Conservation (phyloP, 257 asterid genomes). For the Anisodus acutangulus region DNA sequence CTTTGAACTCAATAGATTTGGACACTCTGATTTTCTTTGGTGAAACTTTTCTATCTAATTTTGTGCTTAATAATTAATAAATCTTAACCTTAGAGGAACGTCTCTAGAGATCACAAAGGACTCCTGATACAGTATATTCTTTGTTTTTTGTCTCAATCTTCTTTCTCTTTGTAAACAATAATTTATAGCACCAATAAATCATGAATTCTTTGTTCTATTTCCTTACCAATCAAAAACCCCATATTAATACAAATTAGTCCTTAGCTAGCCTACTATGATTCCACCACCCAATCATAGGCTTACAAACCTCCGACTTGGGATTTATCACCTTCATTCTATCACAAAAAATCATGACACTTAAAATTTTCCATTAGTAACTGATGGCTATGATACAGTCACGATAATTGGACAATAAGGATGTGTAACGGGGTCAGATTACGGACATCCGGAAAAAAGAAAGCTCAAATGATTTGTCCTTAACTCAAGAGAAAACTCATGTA, state of each 20-base stretch:
- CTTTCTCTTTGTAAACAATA: constrained; percentile 1
- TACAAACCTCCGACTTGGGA: not conserved
- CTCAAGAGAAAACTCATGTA: not conserved
- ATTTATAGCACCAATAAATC: not conserved
- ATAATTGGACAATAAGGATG: not conserved
- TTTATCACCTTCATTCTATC: not conserved
- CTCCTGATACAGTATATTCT: not conserved
- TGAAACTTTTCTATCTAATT: constrained; percentile 10
- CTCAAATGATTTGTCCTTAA: not conserved
- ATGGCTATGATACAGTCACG: not conserved
- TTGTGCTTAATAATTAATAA: not conserved
- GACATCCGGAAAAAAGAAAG: not conserved
- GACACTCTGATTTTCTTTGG: not conserved
- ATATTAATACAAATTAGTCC: not conserved
- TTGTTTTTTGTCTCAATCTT: not conserved
- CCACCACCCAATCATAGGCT: constrained; percentile 10
- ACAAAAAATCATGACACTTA: not conserved
- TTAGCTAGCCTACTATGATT: not conserved
- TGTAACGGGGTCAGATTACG: not conserved
- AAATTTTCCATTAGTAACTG: not conserved
- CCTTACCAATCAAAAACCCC: not conserved
- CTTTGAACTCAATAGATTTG: constrained; percentile 14
- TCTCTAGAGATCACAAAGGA: not conserved
- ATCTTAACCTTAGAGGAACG: not conserved
- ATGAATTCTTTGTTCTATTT: not conserved